Evolutionary conservation across 371 early-diverging fungal species (phyloP).

Genomic region (Syncephalastrum contaminatum): DNA sequence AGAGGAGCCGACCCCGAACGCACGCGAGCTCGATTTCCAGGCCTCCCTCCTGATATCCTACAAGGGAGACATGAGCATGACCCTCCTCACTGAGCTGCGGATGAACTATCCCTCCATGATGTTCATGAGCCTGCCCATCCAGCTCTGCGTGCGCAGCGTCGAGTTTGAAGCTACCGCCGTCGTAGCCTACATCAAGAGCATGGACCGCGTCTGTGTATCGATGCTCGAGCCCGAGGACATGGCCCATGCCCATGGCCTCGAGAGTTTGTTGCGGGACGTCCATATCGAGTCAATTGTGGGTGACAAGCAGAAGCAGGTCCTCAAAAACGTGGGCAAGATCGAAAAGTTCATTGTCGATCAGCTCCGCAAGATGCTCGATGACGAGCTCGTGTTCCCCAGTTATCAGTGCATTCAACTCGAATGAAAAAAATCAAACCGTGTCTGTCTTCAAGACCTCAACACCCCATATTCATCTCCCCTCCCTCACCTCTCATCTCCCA

Average conservation of each 20-base stretch:
- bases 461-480: too few relatives aligned
- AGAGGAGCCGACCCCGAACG: too few relatives aligned
- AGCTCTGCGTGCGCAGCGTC: constrained; percentile 78
- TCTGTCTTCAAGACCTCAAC: too few relatives aligned
- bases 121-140: constrained; percentile 89
- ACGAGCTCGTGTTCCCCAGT: constrained; percentile 89
- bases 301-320: constrained; percentile 83
- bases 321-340: constrained; percentile 93
- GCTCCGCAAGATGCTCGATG: constrained; percentile 82
- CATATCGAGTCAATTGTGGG: constrained; percentile 89
- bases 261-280: constrained; percentile 70
- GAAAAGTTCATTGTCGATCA: constrained; percentile 90
- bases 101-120: constrained; percentile 91
- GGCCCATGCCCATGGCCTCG: constrained; percentile 8
- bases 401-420: constrained; percentile 50
- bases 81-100: constrained; percentile 82
- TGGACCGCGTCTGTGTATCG: constrained; percentile 81
- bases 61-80: constrained; percentile 82
- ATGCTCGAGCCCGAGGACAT: constrained; percentile 78
- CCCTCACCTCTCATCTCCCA: too few relatives aligned
- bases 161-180: constrained; percentile 85
- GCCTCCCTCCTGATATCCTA: constrained; percentile 72
- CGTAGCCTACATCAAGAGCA: constrained; percentile 78
- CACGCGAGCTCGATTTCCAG: constrained; percentile 71
- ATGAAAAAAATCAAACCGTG: too few relatives aligned